Evolutionary conservation across 1,139 yeast genomes (phyloP).

Genomic region (Diutina ranongensis): DNA sequence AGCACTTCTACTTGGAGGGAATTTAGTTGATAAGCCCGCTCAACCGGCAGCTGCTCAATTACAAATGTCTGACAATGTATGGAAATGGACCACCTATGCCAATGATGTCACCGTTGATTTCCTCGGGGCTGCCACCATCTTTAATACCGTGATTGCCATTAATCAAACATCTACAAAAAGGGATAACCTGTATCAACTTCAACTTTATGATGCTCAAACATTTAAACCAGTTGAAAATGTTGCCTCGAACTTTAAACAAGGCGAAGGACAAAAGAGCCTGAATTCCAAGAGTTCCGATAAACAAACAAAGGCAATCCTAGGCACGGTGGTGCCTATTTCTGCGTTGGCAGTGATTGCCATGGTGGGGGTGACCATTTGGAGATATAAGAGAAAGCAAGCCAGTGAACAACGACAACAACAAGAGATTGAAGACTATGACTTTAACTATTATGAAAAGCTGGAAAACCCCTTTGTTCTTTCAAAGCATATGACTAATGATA

Average conservation of each 20-base stretch:
- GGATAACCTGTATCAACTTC: not conserved
- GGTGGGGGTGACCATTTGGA: not conserved
- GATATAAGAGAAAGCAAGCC: slow-evolving; percentile 8
- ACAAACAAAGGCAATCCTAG: not conserved
- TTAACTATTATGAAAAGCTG: slow-evolving; percentile 15
- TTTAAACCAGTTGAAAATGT: not conserved
- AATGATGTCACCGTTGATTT: not conserved
- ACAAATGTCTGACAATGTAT: not conserved
- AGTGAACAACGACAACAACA: slow-evolving; percentile 16
- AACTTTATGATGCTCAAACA: not conserved
- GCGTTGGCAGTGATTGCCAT: not conserved
- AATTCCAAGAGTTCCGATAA: not conserved
- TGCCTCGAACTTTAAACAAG: not conserved
- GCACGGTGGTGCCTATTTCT: not conserved
- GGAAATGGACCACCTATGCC: not conserved
- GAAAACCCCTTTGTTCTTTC: slow-evolving; percentile 7
- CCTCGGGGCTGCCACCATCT: slow-evolving; percentile 2
- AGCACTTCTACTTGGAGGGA: not conserved
- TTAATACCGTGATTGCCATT: not conserved
- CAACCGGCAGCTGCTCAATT: not conserved
- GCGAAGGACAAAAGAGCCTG: not conserved
- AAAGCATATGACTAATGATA: slow-evolving; percentile 7
- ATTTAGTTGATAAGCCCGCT: not conserved
- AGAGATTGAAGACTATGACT: slow-evolving; percentile 26
- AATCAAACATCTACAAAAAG: slow-evolving; percentile 7